phyloP scores from a whole-genome alignment of 495 filamentous ascomycete species.

The Talaromyces borbonicus region DNA sequence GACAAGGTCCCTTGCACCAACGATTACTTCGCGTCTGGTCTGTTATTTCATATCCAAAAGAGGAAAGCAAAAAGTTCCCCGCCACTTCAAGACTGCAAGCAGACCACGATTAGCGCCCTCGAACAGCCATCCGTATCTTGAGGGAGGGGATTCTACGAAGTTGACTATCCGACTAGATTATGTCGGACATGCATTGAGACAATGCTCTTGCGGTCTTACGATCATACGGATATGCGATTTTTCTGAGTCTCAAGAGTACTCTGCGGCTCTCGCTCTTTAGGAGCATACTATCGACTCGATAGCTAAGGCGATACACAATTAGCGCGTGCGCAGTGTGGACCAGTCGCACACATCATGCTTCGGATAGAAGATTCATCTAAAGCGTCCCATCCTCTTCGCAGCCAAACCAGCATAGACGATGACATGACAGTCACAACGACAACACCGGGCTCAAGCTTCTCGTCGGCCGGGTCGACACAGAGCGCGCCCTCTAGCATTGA shows the following conservation, averaged over 20 bases:
- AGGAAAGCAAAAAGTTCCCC: conserved; percentile 3
- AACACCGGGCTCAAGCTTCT: conserved; percentile 7
- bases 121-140: too few relatives aligned
- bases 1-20: conserved; percentile 1
- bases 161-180: too few relatives aligned
- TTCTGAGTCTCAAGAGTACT: background rate
- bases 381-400: conserved; percentile 24
- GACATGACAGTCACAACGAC: conserved; percentile 3
- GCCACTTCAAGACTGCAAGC: background rate
- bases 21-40: background rate
- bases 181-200: too few relatives aligned
- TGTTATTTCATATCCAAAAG: background rate
- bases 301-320: too few relatives aligned
- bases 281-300: too few relatives aligned
- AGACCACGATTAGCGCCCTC: too few relatives aligned
- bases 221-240: conserved; percentile 3
- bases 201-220: too few relatives aligned
- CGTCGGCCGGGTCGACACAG: conserved; percentile 1
- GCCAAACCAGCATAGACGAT: conserved; percentile 27
- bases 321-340: background rate
- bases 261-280: too few relatives aligned
- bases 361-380: conserved; percentile 31
- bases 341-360: conserved; percentile 21
- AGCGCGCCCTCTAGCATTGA: conserved; percentile 22
- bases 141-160: too few relatives aligned